These are phyloP conservation scores for Agaricus blazei DNA, from an alignment of 768 basidiomycete species.

Conservation along the genomic window DNA sequence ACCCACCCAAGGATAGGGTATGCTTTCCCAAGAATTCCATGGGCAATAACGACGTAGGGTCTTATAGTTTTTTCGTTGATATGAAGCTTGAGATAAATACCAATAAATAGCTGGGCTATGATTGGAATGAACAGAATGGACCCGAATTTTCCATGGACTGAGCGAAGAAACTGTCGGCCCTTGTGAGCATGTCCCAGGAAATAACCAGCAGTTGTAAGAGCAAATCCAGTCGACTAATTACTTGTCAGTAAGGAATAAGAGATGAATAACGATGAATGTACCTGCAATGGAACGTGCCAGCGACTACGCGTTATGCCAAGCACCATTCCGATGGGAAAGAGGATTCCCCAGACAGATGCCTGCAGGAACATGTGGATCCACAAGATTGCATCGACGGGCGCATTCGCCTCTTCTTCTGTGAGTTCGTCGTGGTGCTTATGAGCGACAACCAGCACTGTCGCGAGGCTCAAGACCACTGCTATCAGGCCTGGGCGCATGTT, in stretches of 20 bases:
- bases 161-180: slow-evolving; percentile 70
- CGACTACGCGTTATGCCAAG: slow-evolving; percentile 71
- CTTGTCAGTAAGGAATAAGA: neutral
- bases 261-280: slow-evolving; percentile 21
- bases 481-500: slow-evolving; percentile 1
- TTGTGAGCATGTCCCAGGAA: slow-evolving; percentile 84
- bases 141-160: slow-evolving; percentile 69
- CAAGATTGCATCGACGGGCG: slow-evolving; percentile 71
- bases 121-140: slow-evolving; percentile 64
- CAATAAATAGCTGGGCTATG: slow-evolving; percentile 59
- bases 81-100: slow-evolving; percentile 90
- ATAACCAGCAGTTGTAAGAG: slow-evolving; percentile 67
- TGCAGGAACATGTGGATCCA: slow-evolving; percentile 85
- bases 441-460: slow-evolving; percentile 25
- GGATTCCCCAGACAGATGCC: slow-evolving; percentile 72
- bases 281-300: slow-evolving; percentile 91
- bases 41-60: slow-evolving; percentile 63
- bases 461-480: neutral
- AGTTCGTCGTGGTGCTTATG: slow-evolving; percentile 63
- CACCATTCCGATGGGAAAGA: slow-evolving; percentile 85
- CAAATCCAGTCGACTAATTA: slow-evolving; percentile 56
- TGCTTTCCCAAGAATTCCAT: slow-evolving; percentile 76
- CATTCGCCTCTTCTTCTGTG: slow-evolving; percentile 55
- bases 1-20: slow-evolving; percentile 87
- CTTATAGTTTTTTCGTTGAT: slow-evolving; percentile 74